Percentiles rank a stretch among this genome's conserved stretches.
These are phyloP conservation scores for Porpolomopsis calyptriformis DNA, from an alignment of 768 basidiomycete genomes.

Conservation along the genomic window DNA sequence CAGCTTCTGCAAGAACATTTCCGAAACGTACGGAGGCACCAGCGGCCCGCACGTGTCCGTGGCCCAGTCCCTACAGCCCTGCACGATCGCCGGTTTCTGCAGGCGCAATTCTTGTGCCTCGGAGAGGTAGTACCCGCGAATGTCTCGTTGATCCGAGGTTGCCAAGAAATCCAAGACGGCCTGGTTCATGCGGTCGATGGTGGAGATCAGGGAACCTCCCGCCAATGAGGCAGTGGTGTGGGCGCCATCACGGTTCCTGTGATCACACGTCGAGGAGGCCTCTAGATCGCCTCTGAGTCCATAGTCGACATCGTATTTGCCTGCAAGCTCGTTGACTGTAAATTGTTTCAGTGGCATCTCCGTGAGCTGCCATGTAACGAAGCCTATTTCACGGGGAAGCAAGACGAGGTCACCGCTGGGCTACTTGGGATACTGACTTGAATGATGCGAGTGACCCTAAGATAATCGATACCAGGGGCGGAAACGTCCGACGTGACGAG, in stretches of 20 bases:
- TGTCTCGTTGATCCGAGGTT: neutral
- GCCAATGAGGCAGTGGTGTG: neutral
- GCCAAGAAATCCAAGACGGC: neutral
- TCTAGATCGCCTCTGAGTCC: too few species aligned
- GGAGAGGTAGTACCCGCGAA: conserved; percentile 53
- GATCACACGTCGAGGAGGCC: neutral
- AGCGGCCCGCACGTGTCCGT: conserved; percentile 42
- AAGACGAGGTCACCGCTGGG: conserved; percentile 73
- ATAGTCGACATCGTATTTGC: conserved; percentile 31
- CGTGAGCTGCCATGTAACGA: conserved; percentile 47
- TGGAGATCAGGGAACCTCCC: neutral
- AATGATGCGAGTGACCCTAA: conserved; percentile 78
- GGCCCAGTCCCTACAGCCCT: conserved; percentile 55
- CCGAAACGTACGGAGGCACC: conserved; percentile 40
- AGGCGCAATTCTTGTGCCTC: conserved; percentile 39
- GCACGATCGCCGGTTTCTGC: conserved; percentile 33
- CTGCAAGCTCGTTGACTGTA: conserved; percentile 38
- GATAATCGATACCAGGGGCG: conserved; percentile 84
- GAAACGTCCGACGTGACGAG: conserved; percentile 84
- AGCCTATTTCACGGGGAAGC: conserved; percentile 67
- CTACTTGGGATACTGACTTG: conserved; percentile 78
- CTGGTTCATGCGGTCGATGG: neutral
- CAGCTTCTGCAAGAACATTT: conserved; percentile 33
- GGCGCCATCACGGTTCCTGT: neutral
- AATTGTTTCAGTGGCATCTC: conserved; percentile 61